These are phyloP conservation scores for Dimocarpus longan DNA, from an alignment of 345 rosid species.

Conservation along the genomic window DNA sequence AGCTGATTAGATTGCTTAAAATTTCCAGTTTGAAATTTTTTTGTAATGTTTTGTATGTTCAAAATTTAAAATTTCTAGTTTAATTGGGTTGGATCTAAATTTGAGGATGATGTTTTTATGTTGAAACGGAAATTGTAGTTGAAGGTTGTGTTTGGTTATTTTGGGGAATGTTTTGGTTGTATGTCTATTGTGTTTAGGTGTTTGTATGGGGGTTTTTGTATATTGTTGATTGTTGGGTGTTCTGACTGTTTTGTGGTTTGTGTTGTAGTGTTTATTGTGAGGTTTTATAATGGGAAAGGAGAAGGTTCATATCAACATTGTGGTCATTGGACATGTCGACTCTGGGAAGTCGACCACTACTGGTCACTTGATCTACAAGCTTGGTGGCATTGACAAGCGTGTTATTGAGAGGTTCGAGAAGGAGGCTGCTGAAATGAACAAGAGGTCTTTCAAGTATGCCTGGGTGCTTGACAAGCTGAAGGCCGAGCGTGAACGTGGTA, in stretches of 20 bases:
- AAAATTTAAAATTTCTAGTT: too few species aligned
- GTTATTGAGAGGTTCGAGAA: slow-evolving; percentile 80
- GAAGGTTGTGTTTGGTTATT: too few species aligned
- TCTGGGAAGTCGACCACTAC: slow-evolving; percentile 76
- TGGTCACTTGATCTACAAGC: slow-evolving; percentile 80
- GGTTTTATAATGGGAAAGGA: slow-evolving; percentile 36
- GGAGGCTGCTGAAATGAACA: slow-evolving; percentile 87
- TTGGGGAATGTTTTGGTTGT: too few species aligned
- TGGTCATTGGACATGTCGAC: slow-evolving; percentile 55
- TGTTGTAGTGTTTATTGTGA: not conserved
- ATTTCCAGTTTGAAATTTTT: too few species aligned
- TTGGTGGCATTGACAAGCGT: slow-evolving; percentile 84
- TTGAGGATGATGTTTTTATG: too few species aligned
- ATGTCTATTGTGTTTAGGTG: not conserved
- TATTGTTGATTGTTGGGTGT: not conserved
- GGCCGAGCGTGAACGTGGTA: slow-evolving; percentile 87
- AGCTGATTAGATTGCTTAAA: too few species aligned
- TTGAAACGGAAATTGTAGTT: too few species aligned
- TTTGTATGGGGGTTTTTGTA: not conserved
- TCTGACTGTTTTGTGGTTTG: too few species aligned
- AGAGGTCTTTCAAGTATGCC: slow-evolving; percentile 77
- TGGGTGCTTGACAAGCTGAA: slow-evolving; percentile 84
- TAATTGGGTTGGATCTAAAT: too few species aligned
- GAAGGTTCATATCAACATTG: slow-evolving; percentile 45
- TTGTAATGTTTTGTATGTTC: too few species aligned